Evolutionary conservation across 1,139 yeast genomes (phyloP), one percentile per base, ranked within the genome.

Genomic region (Suhomyces yuchorum): DNA sequence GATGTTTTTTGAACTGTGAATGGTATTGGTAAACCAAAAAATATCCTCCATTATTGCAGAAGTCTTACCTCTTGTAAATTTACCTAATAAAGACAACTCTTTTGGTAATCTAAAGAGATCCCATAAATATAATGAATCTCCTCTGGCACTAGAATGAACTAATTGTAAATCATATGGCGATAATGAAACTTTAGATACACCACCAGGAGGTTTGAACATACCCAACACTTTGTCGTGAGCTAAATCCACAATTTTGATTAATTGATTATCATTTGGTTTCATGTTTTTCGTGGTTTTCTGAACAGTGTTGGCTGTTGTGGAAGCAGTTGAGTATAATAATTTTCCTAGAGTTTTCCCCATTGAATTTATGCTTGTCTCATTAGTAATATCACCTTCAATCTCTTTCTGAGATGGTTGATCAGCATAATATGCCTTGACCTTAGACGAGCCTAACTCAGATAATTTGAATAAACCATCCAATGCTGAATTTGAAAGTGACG

Each of bases 111-210:
- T 74, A 39, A 84, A 73, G 47, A 80, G 70, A 57, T 85, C 92
- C 86, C 89, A 85, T 54, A 84, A 70, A 56, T 74, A 83, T 11
- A 85, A 68, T 43, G 73, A 75, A 58, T 85, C 91, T 2, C 92
- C 92, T 47, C 87, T 71, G 17, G 65, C 59, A 18, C 80, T 78
- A 3, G 78, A 76, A n/a, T 85, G 80, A 0, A 84, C 78, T 44
- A 85, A 61, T 32, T 80, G 79, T 34, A 82, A 63, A 57, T 85
- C 89, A 60, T 76, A 81, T 0, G 88, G 87, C 0, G 87, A 83
- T 7, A 85, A 60, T 1, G 87, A 81, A 1, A 85, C 61, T 23
- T 73, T 68, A 0, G 90, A 83, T 15, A 85, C 74, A 0, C 89
- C 90, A 20, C 81, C 83, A 0, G 56, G 86, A 74, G 43, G 89